phyloP scores from a whole-genome alignment of 768 basidiomycete species.

The Russula compacta region DNA sequence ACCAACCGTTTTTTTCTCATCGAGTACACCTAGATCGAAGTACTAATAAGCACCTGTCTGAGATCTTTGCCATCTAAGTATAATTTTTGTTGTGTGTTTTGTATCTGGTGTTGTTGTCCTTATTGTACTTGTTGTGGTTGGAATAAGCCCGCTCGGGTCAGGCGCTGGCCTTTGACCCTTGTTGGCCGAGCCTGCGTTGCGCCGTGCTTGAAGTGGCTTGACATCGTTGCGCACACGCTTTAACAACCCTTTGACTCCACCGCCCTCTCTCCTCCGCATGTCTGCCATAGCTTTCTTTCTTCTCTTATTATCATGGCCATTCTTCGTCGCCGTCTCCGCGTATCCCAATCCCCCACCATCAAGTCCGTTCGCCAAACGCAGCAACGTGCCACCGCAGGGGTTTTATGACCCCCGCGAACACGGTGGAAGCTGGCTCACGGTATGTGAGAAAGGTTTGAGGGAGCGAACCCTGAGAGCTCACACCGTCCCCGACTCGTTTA shows the following conservation, averaged over 20 bases:
- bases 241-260: background rate
- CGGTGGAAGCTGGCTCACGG: conserved; percentile 68
- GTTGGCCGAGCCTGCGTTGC: too few relatives aligned
- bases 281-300: conserved; percentile 23
- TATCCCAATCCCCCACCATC: conserved; percentile 6
- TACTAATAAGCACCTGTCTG: too few relatives aligned
- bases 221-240: background rate
- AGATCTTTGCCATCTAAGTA: too few relatives aligned
- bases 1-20: too few relatives aligned
- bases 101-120: too few relatives aligned
- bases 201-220: background rate
- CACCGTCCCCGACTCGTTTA: background rate
- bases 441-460: conserved; percentile 28
- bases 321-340: conserved; percentile 19
- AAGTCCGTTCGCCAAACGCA: conserved; percentile 21
- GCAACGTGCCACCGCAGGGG: conserved; percentile 39
- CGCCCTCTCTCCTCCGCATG: conserved; percentile 21
- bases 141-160: too few relatives aligned
- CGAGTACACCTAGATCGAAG: too few relatives aligned
- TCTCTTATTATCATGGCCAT: conserved; percentile 28
- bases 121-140: too few relatives aligned
- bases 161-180: too few relatives aligned
- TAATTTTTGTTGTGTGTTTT: background rate
- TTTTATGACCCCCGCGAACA: conserved; percentile 47
- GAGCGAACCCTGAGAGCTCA: too few relatives aligned